A percentile compares a stretch with the other conserved stretches of the same genome.
Evolutionary conservation across 306 rosid species (phyloP).

Genomic region (Ceratonia siliqua): DNA sequence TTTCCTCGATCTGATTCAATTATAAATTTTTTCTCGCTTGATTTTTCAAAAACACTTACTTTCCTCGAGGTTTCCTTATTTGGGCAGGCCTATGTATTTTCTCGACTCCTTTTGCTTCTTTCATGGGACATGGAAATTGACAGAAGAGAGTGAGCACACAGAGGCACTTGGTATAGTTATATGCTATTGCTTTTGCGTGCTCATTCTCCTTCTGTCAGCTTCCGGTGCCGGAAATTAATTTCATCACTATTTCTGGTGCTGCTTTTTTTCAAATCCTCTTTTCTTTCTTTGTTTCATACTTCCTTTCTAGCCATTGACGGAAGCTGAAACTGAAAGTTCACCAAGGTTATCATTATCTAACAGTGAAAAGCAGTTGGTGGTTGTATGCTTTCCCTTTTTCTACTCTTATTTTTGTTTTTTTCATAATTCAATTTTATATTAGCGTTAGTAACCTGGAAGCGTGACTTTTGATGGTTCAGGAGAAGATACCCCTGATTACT

Average conservation of each 20-base stretch:
- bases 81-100: conserved; percentile 16
- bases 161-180: conserved; percentile 58
- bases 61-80: conserved; percentile 14
- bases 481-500: conserved; percentile 42
- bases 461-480: conserved; percentile 53
- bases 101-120: not conserved
- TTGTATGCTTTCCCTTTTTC: not conserved
- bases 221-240: conserved; percentile 42
- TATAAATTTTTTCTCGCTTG: not conserved
- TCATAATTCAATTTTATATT: conserved; percentile 26
- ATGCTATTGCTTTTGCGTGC: conserved; percentile 86
- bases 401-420: not conserved
- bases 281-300: not conserved
- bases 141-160: conserved; percentile 99
- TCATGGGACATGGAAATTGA: conserved; percentile 75
- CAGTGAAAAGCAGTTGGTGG: conserved; percentile 25
- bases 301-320: not conserved
- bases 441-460: conserved; percentile 39
- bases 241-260: conserved; percentile 27
- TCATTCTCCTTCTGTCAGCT: conserved; percentile 85
- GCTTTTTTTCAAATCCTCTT: conserved; percentile 20
- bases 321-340: not conserved
- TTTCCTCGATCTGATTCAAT: conserved; percentile 56
- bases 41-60: not conserved
- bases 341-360: conserved; percentile 39